Evolutionary conservation across 306 rosid genomes (phyloP), one percentile per base, ranked within the genome.

Genomic region (Inga oerstediana): DNA sequence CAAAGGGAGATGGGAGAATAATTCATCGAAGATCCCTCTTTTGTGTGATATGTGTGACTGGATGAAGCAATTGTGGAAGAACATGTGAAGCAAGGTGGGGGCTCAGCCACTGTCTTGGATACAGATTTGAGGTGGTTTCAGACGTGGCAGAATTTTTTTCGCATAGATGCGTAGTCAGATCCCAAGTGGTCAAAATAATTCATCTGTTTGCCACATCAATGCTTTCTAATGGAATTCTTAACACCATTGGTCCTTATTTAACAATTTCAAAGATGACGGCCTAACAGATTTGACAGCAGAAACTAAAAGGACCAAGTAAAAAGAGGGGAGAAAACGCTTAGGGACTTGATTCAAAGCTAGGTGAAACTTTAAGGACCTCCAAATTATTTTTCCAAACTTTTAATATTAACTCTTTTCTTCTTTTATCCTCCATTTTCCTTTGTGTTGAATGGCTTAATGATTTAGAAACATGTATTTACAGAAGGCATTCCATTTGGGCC

Each of bases 41-140:
- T 54, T 54, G 27, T 19, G 61, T 5, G 61, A 54, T 54, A 7
- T 17, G 61, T 54, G 3, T 54, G 7, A 8, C 61, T 90, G 94
- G 81, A 92, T 91, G 71, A 90, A 90, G 87, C 92, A 92, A 78
- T 90, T 92, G 17, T 92, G 97, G 79, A 92, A 92, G 79, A 89
- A 88, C 67, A 89, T 86, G 10, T 89, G 88, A 15, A 89, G 88
- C 78, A 92, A 78, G 81, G 84, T 91, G 20, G 91, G 91, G 9
- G 92, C 91, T 84, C 89, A 92, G 44, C 86, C 89, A 56, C 81
- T 85, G 76, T 90, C 91, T 87, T 62, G 75, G 90, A 87, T 7
- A 89, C 86, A 14, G 79, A 81, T 88, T 77, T 84, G 71, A 89
- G 94, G 27, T 90, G 90, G 59, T 3, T 52, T 17, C 20, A 3